Conservation (phyloP, 2,329 filamentous ascomycete genomes). For the Sarocladiaceae sp. region DNA sequence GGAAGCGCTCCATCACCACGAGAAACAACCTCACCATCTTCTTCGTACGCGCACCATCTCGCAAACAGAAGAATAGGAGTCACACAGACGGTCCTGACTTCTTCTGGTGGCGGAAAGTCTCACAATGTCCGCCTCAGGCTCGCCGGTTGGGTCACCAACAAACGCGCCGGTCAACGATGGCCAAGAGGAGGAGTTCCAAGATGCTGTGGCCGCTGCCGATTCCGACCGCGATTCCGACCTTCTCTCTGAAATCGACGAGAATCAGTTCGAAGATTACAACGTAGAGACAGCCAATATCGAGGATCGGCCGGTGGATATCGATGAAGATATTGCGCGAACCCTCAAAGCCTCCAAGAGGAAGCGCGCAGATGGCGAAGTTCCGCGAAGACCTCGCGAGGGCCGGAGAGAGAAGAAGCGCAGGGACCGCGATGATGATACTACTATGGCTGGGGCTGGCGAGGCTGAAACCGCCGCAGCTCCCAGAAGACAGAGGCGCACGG, state of each 20-base stretch:
- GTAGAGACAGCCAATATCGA: slow-evolving; percentile 59
- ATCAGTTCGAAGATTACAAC: slow-evolving; percentile 67
- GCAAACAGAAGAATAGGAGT: no score
- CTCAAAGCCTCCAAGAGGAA: slow-evolving; percentile 63
- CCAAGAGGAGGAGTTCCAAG: slow-evolving; percentile 35
- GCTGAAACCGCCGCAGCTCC: slow-evolving; percentile 39
- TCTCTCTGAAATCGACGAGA: slow-evolving; percentile 65
- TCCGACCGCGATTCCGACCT: slow-evolving; percentile 55
- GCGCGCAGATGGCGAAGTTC: slow-evolving; percentile 56
- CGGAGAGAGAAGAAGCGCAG: slow-evolving; percentile 62
- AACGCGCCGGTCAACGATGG: slow-evolving; percentile 35
- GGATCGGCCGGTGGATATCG: slow-evolving; percentile 61
- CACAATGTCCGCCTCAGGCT: slow-evolving; percentile 44
- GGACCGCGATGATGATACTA: slow-evolving; percentile 45
- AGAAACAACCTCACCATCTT: background rate
- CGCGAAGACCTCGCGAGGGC: slow-evolving; percentile 72
- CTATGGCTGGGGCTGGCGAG: slow-evolving; percentile 41
- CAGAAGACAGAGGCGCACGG: slow-evolving; percentile 42
- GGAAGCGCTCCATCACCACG: background rate
- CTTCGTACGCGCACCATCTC: background rate
- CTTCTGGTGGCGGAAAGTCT: slow-evolving; percentile 11
- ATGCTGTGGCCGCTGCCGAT: slow-evolving; percentile 35
- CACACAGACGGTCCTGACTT: no score
- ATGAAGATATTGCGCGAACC: slow-evolving; percentile 60
- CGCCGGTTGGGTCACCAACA: slow-evolving; percentile 32